A percentile compares a stretch with the other conserved stretches of the same genome.
Evolutionary conservation across 768 basidiomycete genomes (phyloP).

Genomic region (Pleurotus citrinopileatus): DNA sequence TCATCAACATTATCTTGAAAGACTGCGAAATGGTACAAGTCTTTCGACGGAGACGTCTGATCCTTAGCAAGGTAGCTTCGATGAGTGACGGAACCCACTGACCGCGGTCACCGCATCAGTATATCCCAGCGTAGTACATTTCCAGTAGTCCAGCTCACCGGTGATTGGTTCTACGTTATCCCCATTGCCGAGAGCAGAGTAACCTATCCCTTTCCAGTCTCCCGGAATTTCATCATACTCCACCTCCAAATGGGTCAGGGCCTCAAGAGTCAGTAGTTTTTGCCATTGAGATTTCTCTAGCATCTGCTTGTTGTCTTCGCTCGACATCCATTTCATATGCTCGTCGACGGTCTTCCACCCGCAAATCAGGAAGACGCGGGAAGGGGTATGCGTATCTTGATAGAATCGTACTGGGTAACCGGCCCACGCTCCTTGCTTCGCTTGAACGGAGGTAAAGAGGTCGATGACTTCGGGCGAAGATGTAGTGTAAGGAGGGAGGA

Average conservation of each 20-base stretch:
- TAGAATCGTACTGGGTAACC: slow-evolving; percentile 41
- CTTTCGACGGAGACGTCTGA: background rate
- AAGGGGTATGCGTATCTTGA: slow-evolving; percentile 19
- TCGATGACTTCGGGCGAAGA: slow-evolving; percentile 24
- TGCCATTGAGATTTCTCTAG: slow-evolving; percentile 14
- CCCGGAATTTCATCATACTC: slow-evolving; percentile 30
- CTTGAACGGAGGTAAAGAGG: slow-evolving; percentile 27
- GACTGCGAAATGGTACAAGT: background rate
- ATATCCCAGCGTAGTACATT: background rate
- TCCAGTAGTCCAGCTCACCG: background rate
- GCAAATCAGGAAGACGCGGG: slow-evolving; percentile 34
- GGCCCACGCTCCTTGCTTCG: slow-evolving; percentile 38
- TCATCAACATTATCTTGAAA: background rate
- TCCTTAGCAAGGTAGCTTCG: background rate
- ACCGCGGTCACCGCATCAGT: background rate
- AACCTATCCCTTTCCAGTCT: background rate
- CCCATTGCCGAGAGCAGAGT: background rate
- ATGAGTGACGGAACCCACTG: background rate
- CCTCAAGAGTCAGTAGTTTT: slow-evolving; percentile 24
- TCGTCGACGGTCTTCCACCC: slow-evolving; percentile 41
- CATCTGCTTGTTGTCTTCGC: slow-evolving; percentile 36
- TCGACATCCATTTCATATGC: slow-evolving; percentile 40
- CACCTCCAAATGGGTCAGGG: slow-evolving; percentile 36
- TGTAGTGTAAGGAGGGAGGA: slow-evolving; percentile 27
- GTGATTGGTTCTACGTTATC: background rate